A percentile compares a stretch with the other conserved stretches of the same genome.
phyloP scores from a whole-genome alignment of 1,139 yeast species.

The Kluyveromyces marxianus region DNA sequence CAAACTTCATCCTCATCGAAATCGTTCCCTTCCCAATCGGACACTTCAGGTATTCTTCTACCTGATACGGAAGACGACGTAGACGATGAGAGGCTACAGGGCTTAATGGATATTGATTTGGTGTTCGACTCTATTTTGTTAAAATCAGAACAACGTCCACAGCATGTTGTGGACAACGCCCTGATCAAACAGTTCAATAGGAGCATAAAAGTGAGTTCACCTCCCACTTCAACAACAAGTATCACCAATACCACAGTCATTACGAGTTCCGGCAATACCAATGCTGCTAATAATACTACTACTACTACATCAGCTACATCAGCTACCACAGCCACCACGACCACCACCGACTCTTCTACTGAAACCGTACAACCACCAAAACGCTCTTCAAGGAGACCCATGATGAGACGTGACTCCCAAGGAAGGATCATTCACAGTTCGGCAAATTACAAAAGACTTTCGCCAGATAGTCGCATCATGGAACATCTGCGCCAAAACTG shows the following conservation, averaged over 20 bases:
- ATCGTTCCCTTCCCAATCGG: background rate
- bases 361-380: background rate
- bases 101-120: slow-evolving; percentile 22
- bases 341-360: too few relatives aligned
- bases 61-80: background rate
- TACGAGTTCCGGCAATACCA: too few relatives aligned
- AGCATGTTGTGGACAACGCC: slow-evolving; percentile 6
- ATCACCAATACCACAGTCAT: too few relatives aligned
- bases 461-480: slow-evolving; percentile 6
- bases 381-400: slow-evolving; percentile 3
- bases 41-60: background rate
- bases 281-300: too few relatives aligned
- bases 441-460: background rate
- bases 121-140: slow-evolving; percentile 23
- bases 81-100: background rate
- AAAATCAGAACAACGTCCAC: slow-evolving; percentile 14
- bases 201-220: background rate
- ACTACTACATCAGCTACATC: too few relatives aligned
- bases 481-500: slow-evolving; percentile 18
- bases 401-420: background rate
- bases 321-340: too few relatives aligned
- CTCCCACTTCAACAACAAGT: background rate
- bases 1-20: background rate
- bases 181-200: background rate
- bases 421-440: slow-evolving; percentile 1